Conservation (phyloP, 1,284 basidiomycete genomes). For the Cystobasidium pallidum region DNA sequence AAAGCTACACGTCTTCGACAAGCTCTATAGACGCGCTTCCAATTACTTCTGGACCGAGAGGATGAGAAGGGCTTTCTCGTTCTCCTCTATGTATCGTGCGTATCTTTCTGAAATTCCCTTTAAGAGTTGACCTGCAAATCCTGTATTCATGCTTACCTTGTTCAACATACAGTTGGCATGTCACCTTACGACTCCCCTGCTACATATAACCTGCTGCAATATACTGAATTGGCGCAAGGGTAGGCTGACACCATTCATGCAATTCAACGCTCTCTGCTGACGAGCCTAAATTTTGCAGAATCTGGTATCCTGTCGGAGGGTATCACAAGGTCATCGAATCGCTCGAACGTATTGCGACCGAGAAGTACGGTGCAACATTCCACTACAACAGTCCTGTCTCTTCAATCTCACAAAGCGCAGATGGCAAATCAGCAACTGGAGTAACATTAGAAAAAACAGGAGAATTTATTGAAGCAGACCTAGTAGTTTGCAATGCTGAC, state of each 20-base stretch:
- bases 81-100: constrained; percentile 58
- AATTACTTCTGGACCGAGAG: constrained; percentile 61
- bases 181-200: constrained; percentile 63
- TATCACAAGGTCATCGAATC: constrained; percentile 61
- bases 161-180: constrained; percentile 57
- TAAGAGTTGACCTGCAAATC: no score
- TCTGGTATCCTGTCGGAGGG: constrained; percentile 63
- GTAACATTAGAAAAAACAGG: constrained; percentile 58
- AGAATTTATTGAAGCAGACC: constrained; percentile 59
- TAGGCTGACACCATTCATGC: constrained; percentile 23
- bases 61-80: constrained; percentile 60
- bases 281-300: constrained; percentile 54
- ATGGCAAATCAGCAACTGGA: constrained; percentile 56
- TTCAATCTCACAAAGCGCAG: constrained; percentile 55
- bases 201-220: constrained; percentile 62
- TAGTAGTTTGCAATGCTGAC: constrained; percentile 63
- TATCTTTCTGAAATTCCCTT: not conserved
- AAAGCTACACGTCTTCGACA: constrained; percentile 47
- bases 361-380: constrained; percentile 58
- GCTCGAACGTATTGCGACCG: constrained; percentile 59
- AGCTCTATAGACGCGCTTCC: constrained; percentile 57
- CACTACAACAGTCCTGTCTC: constrained; percentile 58
- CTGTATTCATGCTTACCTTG: constrained; percentile 16
- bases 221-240: constrained; percentile 60
- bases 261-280: no score